Evolutionary conservation across 352 stramenopile species (phyloP).

Genomic region (Poterioochromonas sp.): DNA sequence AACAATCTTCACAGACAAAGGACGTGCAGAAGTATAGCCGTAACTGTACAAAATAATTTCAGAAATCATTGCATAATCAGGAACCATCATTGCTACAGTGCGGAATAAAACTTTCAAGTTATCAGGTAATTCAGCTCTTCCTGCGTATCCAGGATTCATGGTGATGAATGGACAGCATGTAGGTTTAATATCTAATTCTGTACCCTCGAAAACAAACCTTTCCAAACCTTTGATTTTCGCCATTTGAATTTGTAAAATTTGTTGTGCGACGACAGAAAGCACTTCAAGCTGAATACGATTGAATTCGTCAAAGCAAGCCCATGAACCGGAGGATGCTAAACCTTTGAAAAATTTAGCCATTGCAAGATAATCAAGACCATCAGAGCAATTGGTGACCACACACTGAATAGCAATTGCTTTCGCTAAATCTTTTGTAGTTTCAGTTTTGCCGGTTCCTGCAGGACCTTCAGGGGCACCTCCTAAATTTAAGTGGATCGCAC

Average conservation of each 20-base stretch:
- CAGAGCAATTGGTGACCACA: conserved; percentile 85
- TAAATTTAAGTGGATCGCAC: conserved; percentile 82
- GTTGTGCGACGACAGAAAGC: conserved; percentile 73
- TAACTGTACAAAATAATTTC: conserved; percentile 91
- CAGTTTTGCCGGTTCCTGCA: conserved; percentile 86
- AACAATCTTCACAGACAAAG: conserved; percentile 84
- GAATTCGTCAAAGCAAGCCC: conserved; percentile 89
- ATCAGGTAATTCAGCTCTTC: conserved; percentile 74
- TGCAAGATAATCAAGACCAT: conserved; percentile 82
- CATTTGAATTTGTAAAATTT: conserved; percentile 78
- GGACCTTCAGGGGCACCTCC: conserved; percentile 77
- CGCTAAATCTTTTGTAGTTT: conserved; percentile 80
- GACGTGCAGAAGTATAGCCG: conserved; percentile 68
- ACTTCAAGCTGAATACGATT: conserved; percentile 88
- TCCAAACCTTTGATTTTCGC: conserved; percentile 49
- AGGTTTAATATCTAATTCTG: conserved; percentile 51
- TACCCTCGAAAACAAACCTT: conserved; percentile 60
- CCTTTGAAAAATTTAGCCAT: conserved; percentile 90
- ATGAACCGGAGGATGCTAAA: conserved; percentile 75
- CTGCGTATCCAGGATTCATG: conserved; percentile 87
- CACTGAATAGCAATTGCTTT: conserved; percentile 87
- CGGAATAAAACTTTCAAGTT: conserved; percentile 80
- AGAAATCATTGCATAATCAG: conserved; percentile 86
- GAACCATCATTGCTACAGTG: conserved; percentile 91
- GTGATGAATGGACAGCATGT: conserved; percentile 84